These are phyloP conservation scores for Cadophora malorum DNA, from an alignment of 2,329 filamentous ascomycete species.

Conservation along the genomic window DNA sequence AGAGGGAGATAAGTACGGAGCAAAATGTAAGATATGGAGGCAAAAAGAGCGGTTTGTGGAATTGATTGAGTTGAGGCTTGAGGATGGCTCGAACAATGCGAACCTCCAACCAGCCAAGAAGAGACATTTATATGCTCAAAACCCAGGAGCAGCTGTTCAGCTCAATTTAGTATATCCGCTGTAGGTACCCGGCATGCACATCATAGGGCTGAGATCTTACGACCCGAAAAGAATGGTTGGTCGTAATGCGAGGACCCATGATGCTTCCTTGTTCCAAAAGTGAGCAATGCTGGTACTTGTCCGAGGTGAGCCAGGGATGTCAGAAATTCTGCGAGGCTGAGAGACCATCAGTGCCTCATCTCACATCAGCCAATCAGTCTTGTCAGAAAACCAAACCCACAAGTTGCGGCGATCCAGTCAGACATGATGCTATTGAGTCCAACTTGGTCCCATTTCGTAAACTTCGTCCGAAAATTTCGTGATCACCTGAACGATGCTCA, in stretches of 20 bases:
- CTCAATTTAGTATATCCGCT: background rate
- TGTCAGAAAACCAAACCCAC: background rate
- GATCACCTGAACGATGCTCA: background rate
- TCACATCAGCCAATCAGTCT: conserved; percentile 17
- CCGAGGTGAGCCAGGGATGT: background rate
- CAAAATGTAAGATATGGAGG: no score
- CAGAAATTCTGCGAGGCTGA: conserved; percentile 7
- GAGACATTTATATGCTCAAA: background rate
- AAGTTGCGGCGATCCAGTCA: conserved; percentile 7
- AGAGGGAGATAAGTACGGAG: no score
- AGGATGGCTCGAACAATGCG: background rate
- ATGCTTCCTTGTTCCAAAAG: background rate
- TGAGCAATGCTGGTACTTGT: background rate
- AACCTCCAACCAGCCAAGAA: background rate
- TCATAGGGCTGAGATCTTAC: conserved; percentile 13
- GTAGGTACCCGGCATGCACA: background rate
- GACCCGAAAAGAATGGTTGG: background rate
- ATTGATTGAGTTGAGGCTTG: background rate
- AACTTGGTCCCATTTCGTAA: background rate
- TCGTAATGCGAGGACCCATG: background rate
- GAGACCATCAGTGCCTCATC: conserved; percentile 2
- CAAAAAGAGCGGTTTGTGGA: background rate
- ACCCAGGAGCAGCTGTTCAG: background rate
- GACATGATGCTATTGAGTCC: background rate
- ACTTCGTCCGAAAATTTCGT: background rate